Evolutionary conservation across 805 yeast species (phyloP), one percentile per base, ranked within the genome.

Genomic region (Cyberlindnera japonica): DNA sequence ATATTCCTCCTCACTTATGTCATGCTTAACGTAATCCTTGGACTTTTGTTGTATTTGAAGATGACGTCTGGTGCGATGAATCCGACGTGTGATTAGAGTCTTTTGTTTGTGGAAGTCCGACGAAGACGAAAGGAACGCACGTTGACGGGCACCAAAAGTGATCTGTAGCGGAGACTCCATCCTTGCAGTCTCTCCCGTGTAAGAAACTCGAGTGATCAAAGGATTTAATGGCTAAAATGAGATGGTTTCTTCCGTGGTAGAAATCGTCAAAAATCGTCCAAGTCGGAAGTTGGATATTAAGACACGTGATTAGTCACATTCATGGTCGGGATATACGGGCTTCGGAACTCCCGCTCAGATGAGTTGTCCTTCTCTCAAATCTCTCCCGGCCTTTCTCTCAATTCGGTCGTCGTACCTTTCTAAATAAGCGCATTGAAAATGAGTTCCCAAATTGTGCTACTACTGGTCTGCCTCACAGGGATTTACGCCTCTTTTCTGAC

Each of bases 401-500:
- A n/a, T n/a, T n/a, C n/a, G n/a, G n/a, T n/a, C n/a, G n/a, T n/a
- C n/a, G n/a, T n/a, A n/a, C n/a, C n/a, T n/a, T n/a, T n/a, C n/a
- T n/a, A n/a, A n/a, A n/a, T n/a, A n/a, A n/a, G n/a, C n/a, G n/a
- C n/a, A n/a, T n/a, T n/a, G n/a, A 25, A 27, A 27, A 43, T 43
- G 47, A 4, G 32, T 5, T 39, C 47, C 16, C 23, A 39, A 5
- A 22, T 37, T 4, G 29, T 14, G 12, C 46, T 33, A 4, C 38
- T 67, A 21, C 15, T 55, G 5, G 37, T 59, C n/a, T 64, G 68
- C 33, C 59, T 65, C 1, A 41, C 41, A 2, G 97, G 97, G 0
- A 85, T 93, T 26, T 93, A 93, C 56, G 78, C 77, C 2, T 83
- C 96, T 35, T 93, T 93, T 54, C 65, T 93, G 20, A 73, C 91